Conservation (phyloP, 495 filamentous ascomycete genomes). For the Thozetella sp. region DNA sequence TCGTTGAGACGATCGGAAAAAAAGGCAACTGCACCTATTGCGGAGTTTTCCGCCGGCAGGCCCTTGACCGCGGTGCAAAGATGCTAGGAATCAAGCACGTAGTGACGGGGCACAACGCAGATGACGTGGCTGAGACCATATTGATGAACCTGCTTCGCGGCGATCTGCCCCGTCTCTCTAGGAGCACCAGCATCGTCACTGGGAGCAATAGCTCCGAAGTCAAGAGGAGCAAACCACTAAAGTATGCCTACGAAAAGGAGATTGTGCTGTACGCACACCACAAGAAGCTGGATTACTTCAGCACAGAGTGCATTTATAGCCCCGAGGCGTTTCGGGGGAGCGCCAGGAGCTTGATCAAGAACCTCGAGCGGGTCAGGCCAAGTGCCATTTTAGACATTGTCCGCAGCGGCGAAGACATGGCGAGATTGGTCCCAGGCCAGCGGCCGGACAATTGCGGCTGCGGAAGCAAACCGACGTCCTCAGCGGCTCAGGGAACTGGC, state of each 20-base stretch:
- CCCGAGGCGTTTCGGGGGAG: constrained; percentile 97
- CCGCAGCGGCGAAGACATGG: constrained; percentile 95
- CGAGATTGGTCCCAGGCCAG: constrained; percentile 73
- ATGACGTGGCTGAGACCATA: constrained; percentile 97
- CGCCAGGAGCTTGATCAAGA: constrained; percentile 90
- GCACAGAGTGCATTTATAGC: constrained; percentile 96
- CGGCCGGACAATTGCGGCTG: constrained; percentile 32
- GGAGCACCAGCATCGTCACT: constrained; percentile 93
- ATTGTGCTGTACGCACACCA: constrained; percentile 97
- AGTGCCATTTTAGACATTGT: constrained; percentile 96
- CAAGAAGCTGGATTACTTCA: constrained; percentile 96
- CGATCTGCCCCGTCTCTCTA: constrained; percentile 82
- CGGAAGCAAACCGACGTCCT: constrained; percentile 24
- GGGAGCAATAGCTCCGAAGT: constrained; percentile 73
- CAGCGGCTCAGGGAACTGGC: constrained; percentile 36
- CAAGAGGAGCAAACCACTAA: constrained; percentile 91
- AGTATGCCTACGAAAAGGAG: constrained; percentile 98
- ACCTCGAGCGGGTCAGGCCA: constrained; percentile 87
- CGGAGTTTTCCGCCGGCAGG: constrained; percentile 93
- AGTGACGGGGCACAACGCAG: constrained; percentile 96
- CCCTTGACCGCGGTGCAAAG: constrained; percentile 88
- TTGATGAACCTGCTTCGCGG: constrained; percentile 95
- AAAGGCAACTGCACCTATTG: constrained; percentile 99
- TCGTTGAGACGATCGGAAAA: constrained; percentile 92
- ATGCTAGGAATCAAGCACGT: constrained; percentile 89